Evolutionary conservation across 2,329 filamentous ascomycete genomes (phyloP), one percentile per base, ranked within the genome.

Genomic region (Epichloe brachyelytri): DNA sequence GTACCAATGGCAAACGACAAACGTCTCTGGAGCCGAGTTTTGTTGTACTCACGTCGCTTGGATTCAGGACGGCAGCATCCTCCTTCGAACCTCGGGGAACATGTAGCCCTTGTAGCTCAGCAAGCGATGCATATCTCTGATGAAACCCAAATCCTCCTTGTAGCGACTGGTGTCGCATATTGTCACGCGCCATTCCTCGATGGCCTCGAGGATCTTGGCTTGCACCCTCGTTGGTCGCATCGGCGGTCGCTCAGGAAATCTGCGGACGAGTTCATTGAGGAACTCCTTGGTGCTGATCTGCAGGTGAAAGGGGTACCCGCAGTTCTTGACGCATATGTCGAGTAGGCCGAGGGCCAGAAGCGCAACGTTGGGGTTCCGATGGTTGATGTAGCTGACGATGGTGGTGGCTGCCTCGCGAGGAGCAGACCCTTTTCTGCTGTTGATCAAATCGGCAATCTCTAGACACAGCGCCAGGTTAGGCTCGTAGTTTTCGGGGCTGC

Each of bases 231-330:
- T 88, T 43, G 88, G 76, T 54, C 93, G 86, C 54, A 93, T 77
- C 2, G 91, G 89, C 44, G 93, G 93, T 22, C 91, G 80, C 71
- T 98, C 93, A 46, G 93, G 93, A 63, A 98, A 98, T 58, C 93
- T 81, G 58, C 93, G 83, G 55, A 98, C 93, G 54, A 98, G 82
- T 73, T 98, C 93, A 71, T 98, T 98, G 61, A 98, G 82, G 62
- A 98, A 98, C 63, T 98, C 93, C 68, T 98, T 98, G 59, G 93
- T 97, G 68, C 87, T 90, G 65, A 98, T 96, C 70, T 98, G 93
- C 53, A 98, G 82, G 65, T 98, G 93, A 69, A 98, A 98, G 1
- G 93, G 90, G 66, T 98, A 98, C 61, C 93, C 93, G 77, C 93
- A 98, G 72, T 98, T 98, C 76, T 98, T 98, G 69, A 97, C 93